These are phyloP conservation scores for Massarina eburnea DNA, from an alignment of 2,329 filamentous ascomycete genomes.

Conservation along the genomic window DNA sequence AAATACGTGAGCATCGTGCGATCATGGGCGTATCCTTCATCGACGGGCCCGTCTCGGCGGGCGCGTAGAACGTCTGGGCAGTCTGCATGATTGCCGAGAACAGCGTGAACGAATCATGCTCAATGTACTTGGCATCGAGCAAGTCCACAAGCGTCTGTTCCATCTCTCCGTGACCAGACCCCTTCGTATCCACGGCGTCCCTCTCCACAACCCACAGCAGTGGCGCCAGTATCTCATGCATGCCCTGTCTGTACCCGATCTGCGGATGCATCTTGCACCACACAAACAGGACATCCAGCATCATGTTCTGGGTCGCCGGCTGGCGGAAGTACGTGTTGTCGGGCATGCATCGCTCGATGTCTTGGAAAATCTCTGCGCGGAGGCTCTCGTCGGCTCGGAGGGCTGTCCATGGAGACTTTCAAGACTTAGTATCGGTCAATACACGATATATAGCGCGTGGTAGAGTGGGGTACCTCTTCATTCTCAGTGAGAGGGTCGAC, in stretches of 20 bases:
- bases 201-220: slow-evolving; percentile 81
- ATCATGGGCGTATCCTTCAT: slow-evolving; percentile 70
- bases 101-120: slow-evolving; percentile 87
- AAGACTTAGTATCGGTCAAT: slow-evolving; percentile 53
- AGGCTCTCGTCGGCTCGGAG: slow-evolving; percentile 81
- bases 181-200: slow-evolving; percentile 67
- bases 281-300: slow-evolving; percentile 88
- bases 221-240: slow-evolving; percentile 94
- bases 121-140: slow-evolving; percentile 73
- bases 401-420: slow-evolving; percentile 88
- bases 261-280: slow-evolving; percentile 91
- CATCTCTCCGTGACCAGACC: slow-evolving; percentile 23
- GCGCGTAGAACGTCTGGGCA: slow-evolving; percentile 84
- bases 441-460: slow-evolving; percentile 23
- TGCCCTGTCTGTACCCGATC: slow-evolving; percentile 92
- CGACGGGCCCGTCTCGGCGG: slow-evolving; percentile 46
- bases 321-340: slow-evolving; percentile 90
- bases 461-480: slow-evolving; percentile 55
- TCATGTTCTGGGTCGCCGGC: slow-evolving; percentile 72
- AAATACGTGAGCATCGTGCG: slow-evolving; percentile 80
- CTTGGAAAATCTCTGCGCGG: slow-evolving; percentile 86
- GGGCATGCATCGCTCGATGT: slow-evolving; percentile 87
- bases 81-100: slow-evolving; percentile 87
- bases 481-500: slow-evolving; percentile 88
- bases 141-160: slow-evolving; percentile 45